Percentiles rank a stretch among this genome's conserved stretches.
Conservation (phyloP, 139 green algal species). For the Chlamydomonas schloesseri region DNA sequence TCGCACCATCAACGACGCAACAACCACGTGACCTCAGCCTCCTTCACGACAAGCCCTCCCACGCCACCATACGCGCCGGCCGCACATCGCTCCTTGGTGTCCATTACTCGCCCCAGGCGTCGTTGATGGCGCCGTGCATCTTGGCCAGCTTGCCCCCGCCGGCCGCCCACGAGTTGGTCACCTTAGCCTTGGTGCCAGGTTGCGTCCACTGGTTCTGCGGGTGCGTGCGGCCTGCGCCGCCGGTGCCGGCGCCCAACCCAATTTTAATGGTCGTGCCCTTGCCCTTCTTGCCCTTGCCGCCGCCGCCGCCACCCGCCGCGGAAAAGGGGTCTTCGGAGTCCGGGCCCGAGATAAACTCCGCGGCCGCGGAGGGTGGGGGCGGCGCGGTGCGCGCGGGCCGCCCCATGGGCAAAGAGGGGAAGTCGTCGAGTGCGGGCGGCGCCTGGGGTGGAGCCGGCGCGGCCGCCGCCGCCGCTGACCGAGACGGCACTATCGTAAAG, state of each 20-base stretch:
- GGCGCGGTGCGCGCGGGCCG: too few species aligned
- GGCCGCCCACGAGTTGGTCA: constrained; percentile 32
- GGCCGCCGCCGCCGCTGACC: background rate
- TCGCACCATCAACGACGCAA: too few species aligned
- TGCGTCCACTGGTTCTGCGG: constrained; percentile 47
- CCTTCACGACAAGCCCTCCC: too few species aligned
- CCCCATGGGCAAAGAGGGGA: constrained; percentile 18
- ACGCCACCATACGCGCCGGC: too few species aligned
- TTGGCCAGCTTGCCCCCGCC: constrained; percentile 38
- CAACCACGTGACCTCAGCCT: too few species aligned
- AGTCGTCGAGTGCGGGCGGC: constrained; percentile 2
- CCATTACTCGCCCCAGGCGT: constrained; percentile 38
- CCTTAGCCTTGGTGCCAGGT: constrained; percentile 5
- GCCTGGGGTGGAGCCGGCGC: background rate
- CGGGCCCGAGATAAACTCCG: background rate
- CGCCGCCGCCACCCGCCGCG: background rate
- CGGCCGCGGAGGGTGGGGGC: background rate
- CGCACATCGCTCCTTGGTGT: too few species aligned
- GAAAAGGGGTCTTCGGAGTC: background rate
- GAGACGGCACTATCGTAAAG: too few species aligned
- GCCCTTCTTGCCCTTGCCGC: constrained; percentile 43
- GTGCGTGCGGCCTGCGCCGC: background rate
- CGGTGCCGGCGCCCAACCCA: background rate
- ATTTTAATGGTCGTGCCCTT: constrained; percentile 42
- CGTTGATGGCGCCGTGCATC: constrained; percentile 44